Evolutionary conservation across 2,329 filamentous ascomycete genomes (phyloP), one percentile per base, ranked within the genome.

Genomic region (Fusarium abutilonis): DNA sequence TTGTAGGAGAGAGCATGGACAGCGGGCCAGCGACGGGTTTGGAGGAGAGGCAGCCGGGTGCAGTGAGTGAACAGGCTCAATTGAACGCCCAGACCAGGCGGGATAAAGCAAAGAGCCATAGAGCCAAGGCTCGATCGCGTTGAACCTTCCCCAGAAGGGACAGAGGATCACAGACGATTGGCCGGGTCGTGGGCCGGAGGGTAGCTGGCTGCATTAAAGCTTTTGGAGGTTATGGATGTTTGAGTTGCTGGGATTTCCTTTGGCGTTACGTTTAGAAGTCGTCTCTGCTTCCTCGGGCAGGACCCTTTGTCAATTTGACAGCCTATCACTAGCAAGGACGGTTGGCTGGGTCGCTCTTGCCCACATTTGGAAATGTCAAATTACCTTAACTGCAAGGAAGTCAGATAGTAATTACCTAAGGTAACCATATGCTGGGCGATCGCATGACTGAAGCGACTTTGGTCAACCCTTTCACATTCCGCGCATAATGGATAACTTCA

Each of bases 61-160:
- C 50, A 69, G 52, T 38, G 38, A 57, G 51, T 28, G 51, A 54
- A 58, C 60, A 64, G 67, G 64, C 67, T 48, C 57, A 69, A 50
- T 63, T 53, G 45, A 62, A 66, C 61, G 66, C 64, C 60, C 44
- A 67, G 58, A 49, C 67, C 64, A 67, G 52, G 41, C 63, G 63
- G 67, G 63, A 70, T 53, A 67, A 70, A 70, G 67, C 55, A 67
- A 67, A n/a, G 47, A 64, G 64, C 43, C 63, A 57, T 64, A 4
- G 23, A 26, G 23, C 23, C 23, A 26, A 26, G 58, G 55, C 49
- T 41, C 50, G 63, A 64, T 67, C 51, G 46, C 41, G 48, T 43
- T 56, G 55, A 50, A 52, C 65, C 54, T 65, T 63, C 57, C 67
- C 60, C 55, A 63, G 56, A 67, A 64, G 51, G 56, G 59, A 38